A percentile compares a stretch with the other conserved stretches of the same genome.
Conservation (phyloP, 2,329 filamentous ascomycete species). For the Endoconidiophora laricicola region DNA sequence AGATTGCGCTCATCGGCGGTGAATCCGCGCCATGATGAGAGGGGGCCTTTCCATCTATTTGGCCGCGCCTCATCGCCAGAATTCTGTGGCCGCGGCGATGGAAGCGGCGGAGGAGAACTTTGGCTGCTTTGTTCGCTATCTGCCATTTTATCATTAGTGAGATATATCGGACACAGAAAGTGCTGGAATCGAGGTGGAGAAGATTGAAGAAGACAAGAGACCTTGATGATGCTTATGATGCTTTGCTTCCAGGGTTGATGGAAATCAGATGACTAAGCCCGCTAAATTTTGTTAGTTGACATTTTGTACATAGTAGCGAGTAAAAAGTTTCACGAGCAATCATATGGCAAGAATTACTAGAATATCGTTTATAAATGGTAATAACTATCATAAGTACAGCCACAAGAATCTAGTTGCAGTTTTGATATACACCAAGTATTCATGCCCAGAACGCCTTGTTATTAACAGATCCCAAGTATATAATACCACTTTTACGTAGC, state of each 20-base stretch:
- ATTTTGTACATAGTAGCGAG: not conserved
- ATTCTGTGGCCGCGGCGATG: not conserved
- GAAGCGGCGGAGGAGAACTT: not conserved
- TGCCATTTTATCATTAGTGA: not conserved
- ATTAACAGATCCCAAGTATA: constrained; percentile 12
- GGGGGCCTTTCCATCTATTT: constrained; percentile 55
- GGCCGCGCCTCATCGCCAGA: constrained; percentile 26
- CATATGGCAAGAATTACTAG: not conserved
- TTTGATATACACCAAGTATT: not conserved
- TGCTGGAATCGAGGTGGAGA: too few species aligned
- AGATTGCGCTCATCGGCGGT: constrained; percentile 48
- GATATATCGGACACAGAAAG: too few species aligned
- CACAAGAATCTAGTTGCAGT: not conserved
- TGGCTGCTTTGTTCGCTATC: not conserved
- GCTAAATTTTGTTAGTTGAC: not conserved
- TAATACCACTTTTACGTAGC: constrained; percentile 12
- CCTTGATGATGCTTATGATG: not conserved
- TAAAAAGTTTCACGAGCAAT: not conserved
- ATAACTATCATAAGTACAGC: not conserved
- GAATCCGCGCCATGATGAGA: constrained; percentile 47
- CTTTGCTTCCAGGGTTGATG: not conserved
- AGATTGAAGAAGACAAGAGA: not conserved
- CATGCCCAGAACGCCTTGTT: constrained; percentile 9
- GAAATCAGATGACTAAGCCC: constrained; percentile 7
- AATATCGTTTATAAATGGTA: not conserved